These are phyloP conservation scores for Mentha longifolia DNA, from an alignment of 257 asterid genomes.

Conservation along the genomic window DNA sequence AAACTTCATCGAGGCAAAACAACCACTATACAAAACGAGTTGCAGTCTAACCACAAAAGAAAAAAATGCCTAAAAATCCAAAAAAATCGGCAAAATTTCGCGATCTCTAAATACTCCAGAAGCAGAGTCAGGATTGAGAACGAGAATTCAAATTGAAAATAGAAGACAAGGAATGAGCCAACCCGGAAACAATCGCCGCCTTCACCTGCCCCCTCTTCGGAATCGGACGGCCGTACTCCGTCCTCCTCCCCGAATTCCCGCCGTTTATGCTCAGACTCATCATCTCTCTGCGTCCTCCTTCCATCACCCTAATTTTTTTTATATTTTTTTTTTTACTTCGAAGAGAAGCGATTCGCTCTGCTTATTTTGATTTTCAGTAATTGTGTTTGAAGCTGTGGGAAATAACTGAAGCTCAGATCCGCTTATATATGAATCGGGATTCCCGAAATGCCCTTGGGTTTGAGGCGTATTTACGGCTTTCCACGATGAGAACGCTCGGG, in stretches of 20 bases:
- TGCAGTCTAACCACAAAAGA: not conserved
- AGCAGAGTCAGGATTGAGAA: not conserved
- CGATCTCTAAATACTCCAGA: too few species aligned
- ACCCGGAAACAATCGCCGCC: slow-evolving; percentile 55
- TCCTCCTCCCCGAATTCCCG: slow-evolving; percentile 41
- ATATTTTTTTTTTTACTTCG: not conserved
- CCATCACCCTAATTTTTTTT: slow-evolving; percentile 42
- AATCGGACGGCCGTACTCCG: slow-evolving; percentile 53
- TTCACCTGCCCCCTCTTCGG: slow-evolving; percentile 78
- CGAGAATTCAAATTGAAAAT: slow-evolving; percentile 25
- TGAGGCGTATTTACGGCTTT: slow-evolving; percentile 5
- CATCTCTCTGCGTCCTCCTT: slow-evolving; percentile 44
- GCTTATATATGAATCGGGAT: slow-evolving; percentile 18
- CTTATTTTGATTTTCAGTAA: too few species aligned
- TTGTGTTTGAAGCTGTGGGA: not conserved
- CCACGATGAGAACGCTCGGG: too few species aligned
- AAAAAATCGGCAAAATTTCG: not conserved
- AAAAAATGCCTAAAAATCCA: too few species aligned
- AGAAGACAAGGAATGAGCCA: slow-evolving; percentile 40
- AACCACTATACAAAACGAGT: slow-evolving; percentile 24
- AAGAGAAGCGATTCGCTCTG: too few species aligned
- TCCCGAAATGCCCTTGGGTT: slow-evolving; percentile 32
- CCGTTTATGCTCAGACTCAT: slow-evolving; percentile 36
- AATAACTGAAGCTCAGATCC: not conserved
- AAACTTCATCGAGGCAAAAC: not conserved